Base-by-base conservation (phyloP, 164 flowering plant species). In the Nymphaea thermarum region DNA sequence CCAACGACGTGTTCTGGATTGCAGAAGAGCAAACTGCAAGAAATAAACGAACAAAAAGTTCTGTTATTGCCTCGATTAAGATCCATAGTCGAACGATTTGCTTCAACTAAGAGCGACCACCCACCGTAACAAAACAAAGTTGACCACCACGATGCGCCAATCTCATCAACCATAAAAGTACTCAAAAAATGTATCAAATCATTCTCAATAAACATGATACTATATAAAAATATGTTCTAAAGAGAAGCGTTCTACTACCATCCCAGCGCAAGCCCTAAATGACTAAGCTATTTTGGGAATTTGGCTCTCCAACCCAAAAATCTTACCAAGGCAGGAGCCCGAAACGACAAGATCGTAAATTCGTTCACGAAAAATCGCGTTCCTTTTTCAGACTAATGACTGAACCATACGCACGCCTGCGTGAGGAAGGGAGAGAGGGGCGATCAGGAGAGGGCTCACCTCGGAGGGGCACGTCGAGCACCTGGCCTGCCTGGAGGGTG, bases 391-490 rank as follows among this genome's bases (percentile, higher is more conserved):
- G 6, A 61, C 64, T n/a, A 61, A 61, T 8, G 8, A 55, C 3
- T 65, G 67, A 60, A 60, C 12, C 14, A 16, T 62, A 45, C n/a
- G 4, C 67, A 63, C 4, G n/a, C 11, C 12, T 45, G 59, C 10
- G 60, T 8, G 60, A 55, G 2, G 60, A 55, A 55, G 60, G 12
- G 16, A 55, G 16, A 55, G 60, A 16, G 16, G n/a, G 12, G 42
- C 3, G 25, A 42, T 17, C 2, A 59, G 66, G 36, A 5, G 5
- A 3, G 15, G 8, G 42, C 16, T 8, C 3, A 88, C 97, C 90
- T 85, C 44, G 74, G 5, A 90, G 82, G 60, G 97, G 94, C 61
- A 90, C 87, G 71, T 90, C 94, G 62, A 88, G 74, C 25, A 85
- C 69, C n/a, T 73, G 65, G 4, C 70, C 88, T 15, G 94, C 94